Percentiles rank a stretch among this genome's conserved stretches.
Conservation (phyloP, 73 alveolate species). For the Blepharisma japonicum region DNA sequence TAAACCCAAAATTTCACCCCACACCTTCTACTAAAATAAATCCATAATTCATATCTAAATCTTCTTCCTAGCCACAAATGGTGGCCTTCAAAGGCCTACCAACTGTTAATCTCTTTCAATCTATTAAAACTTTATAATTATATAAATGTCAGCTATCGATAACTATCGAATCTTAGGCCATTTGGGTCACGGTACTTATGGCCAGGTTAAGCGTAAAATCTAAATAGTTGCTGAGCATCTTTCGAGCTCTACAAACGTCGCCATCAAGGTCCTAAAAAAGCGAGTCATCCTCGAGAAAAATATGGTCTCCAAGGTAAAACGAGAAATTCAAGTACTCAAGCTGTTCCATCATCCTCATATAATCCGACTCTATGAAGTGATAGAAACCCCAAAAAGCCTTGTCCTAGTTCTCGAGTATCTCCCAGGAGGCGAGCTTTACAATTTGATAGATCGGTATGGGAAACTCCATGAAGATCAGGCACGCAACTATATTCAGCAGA, state of each 20-base stretch:
- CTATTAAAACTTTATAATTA: too few species aligned
- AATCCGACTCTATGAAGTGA: conserved; percentile 71
- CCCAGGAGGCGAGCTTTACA: conserved; percentile 91
- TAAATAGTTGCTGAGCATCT: conserved; percentile 56
- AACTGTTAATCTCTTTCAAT: too few species aligned
- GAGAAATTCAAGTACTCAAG: conserved; percentile 75
- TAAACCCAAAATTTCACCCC: too few species aligned
- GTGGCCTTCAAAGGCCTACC: too few species aligned
- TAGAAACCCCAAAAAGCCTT: conserved; percentile 67
- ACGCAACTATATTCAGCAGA: conserved; percentile 64
- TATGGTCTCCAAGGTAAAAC: conserved; percentile 66
- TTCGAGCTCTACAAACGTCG: conserved; percentile 65
- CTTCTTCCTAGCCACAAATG: too few species aligned
- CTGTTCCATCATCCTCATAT: conserved; percentile 85
- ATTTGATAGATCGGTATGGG: conserved; percentile 74
- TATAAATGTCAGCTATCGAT: conserved; percentile 39
- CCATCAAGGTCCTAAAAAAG: conserved; percentile 76
- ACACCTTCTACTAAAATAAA: too few species aligned
- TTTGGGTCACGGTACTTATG: conserved; percentile 93
- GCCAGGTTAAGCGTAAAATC: conserved; percentile 74
- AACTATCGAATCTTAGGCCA: conserved; percentile 61
- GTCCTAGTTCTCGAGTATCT: conserved; percentile 76
- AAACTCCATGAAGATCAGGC: conserved; percentile 74
- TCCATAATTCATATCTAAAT: too few species aligned
- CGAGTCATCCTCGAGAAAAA: conserved; percentile 53